A percentile compares a stretch with the other conserved stretches of the same genome.
Evolutionary conservation across 139 green algal genomes (phyloP).

Genomic region (Closterium sp.): DNA sequence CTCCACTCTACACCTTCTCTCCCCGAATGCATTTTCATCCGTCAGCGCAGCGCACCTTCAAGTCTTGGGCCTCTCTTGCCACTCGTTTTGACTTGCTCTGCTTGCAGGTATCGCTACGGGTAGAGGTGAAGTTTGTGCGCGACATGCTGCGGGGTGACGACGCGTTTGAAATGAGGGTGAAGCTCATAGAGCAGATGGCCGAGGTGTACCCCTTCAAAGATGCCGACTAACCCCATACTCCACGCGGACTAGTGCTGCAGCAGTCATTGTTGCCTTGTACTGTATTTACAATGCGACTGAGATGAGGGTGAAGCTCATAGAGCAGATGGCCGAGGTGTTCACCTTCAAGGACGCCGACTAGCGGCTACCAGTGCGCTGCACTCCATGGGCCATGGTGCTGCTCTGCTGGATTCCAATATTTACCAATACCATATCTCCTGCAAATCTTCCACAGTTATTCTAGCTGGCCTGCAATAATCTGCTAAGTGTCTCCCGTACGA

Average conservation of each 20-base stretch:
- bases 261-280: too few species aligned
- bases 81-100: not conserved
- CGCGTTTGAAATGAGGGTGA: conserved; percentile 75
- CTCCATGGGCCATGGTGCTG: too few species aligned
- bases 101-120: conserved; percentile 64
- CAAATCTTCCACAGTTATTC: too few species aligned
- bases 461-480: too few species aligned
- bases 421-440: too few species aligned
- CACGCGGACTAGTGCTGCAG: too few species aligned
- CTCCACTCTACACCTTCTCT: not conserved
- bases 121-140: conserved; percentile 71
- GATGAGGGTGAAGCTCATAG: conserved; percentile 61
- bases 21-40: not conserved
- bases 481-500: too few species aligned
- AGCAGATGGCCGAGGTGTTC: conserved; percentile 60
- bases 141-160: conserved; percentile 84
- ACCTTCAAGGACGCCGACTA: conserved; percentile 80
- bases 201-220: conserved; percentile 89
- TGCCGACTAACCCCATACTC: conserved; percentile 58
- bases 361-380: not conserved
- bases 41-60: not conserved
- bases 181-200: conserved; percentile 28
- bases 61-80: not conserved
- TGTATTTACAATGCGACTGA: conserved; percentile 81
- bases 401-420: too few species aligned